phyloP scores from a whole-genome alignment of 2,329 filamentous ascomycete genomes.

The Cladosporium halotolerans region DNA sequence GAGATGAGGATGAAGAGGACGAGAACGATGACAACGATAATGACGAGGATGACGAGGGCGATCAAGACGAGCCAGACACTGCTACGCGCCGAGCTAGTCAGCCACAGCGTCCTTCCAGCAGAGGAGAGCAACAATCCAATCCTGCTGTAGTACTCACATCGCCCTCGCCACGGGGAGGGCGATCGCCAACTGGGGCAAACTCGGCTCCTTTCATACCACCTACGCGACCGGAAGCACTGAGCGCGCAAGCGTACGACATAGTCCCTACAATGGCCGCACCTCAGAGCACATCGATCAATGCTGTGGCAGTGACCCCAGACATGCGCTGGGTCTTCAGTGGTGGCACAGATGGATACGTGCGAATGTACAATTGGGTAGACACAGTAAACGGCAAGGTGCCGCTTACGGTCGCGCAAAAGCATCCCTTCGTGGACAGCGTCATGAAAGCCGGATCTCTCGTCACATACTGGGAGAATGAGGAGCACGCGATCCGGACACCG shows the following conservation, averaged over 20 bases:
- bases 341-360: constrained; percentile 88
- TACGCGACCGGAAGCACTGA: constrained; percentile 71
- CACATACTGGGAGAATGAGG: constrained; percentile 98
- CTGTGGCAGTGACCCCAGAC: constrained; percentile 84
- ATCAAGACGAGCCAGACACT: constrained; percentile 41
- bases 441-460: constrained; percentile 89
- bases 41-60: constrained; percentile 25
- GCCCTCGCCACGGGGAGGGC: constrained; percentile 37
- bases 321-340: constrained; percentile 93
- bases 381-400: constrained; percentile 93
- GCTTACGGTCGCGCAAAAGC: constrained; percentile 87
- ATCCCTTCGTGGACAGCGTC: constrained; percentile 96
- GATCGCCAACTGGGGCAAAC: constrained; percentile 26
- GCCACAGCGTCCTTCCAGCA: constrained; percentile 7
- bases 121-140: constrained; percentile 26
- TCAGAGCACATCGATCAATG: constrained; percentile 91
- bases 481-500: constrained; percentile 38
- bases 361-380: constrained; percentile 92
- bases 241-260: constrained; percentile 81
- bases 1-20: constrained; percentile 36
- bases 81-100: constrained; percentile 33
- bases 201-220: constrained; percentile 25
- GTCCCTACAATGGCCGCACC: constrained; percentile 95
- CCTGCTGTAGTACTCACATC: constrained; percentile 45
- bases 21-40: constrained; percentile 33